These are phyloP conservation scores for Fusarium duplospermum DNA, from an alignment of 2,329 filamentous ascomycete genomes.

Conservation along the genomic window DNA sequence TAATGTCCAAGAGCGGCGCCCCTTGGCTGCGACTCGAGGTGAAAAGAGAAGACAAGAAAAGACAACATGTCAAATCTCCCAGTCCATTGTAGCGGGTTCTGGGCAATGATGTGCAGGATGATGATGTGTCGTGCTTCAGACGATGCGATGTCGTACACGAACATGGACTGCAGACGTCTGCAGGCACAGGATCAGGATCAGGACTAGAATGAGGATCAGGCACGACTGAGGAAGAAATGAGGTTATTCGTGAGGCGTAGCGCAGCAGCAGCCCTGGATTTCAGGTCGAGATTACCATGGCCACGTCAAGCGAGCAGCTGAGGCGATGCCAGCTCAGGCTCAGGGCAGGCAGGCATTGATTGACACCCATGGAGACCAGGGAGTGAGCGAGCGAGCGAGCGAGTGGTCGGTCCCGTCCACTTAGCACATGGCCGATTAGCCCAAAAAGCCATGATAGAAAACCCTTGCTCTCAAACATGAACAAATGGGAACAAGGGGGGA, in stretches of 20 bases:
- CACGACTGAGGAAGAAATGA: constrained; percentile 3
- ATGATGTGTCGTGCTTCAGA: constrained; percentile 37
- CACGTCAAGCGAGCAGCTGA: constrained; percentile 31
- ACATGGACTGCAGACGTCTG: constrained; percentile 24
- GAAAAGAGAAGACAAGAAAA: constrained; percentile 35
- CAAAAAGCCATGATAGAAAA: constrained; percentile 4
- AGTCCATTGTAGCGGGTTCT: constrained; percentile 21
- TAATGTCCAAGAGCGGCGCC: not conserved
- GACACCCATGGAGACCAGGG: not conserved
- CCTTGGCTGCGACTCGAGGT: not conserved
- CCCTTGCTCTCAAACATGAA: not conserved
- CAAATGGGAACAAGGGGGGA: constrained; percentile 12
- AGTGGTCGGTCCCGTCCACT: not conserved
- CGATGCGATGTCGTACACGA: constrained; percentile 37
- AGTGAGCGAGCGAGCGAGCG: not conserved
- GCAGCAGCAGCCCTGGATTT: constrained; percentile 4
- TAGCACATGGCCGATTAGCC: not conserved
- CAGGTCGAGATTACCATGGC: constrained; percentile 27
- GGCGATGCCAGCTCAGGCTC: constrained; percentile 12
- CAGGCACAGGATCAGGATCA: constrained; percentile 29
- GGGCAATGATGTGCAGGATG: constrained; percentile 40
- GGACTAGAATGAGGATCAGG: constrained; percentile 8
- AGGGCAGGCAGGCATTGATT: not conserved
- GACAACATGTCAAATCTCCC: constrained; percentile 9
- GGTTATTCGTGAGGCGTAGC: constrained; percentile 19